Conservation (phyloP, 176 grass and related monocot species). For the Paspalum notatum region DNA sequence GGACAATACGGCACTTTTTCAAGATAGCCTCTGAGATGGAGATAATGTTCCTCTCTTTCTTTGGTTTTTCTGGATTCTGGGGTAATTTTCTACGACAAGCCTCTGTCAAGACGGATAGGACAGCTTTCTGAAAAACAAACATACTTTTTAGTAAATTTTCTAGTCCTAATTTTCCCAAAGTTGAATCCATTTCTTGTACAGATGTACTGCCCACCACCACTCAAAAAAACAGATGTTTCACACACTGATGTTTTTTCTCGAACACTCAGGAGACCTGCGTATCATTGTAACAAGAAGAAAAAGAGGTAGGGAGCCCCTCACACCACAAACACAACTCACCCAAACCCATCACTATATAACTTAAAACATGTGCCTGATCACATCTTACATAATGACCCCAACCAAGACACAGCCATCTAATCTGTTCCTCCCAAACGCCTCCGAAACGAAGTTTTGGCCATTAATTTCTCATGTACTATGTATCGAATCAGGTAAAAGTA, state of each 20-base stretch:
- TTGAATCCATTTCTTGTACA: neutral
- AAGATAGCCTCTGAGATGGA: slow-evolving; percentile 78
- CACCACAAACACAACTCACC: too few species aligned
- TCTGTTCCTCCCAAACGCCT: neutral
- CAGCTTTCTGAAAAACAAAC: slow-evolving; percentile 79
- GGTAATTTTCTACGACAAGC: slow-evolving; percentile 53
- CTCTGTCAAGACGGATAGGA: slow-evolving; percentile 79
- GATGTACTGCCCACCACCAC: too few species aligned
- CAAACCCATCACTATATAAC: too few species aligned
- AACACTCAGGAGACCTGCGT: too few species aligned
- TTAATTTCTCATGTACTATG: neutral
- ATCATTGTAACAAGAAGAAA: too few species aligned
- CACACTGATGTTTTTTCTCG: neutral
- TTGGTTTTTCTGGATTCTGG: slow-evolving; percentile 55
- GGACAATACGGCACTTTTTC: slow-evolving; percentile 78
- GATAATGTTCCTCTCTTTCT: slow-evolving; percentile 61
- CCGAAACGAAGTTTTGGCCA: neutral
- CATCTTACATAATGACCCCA: too few species aligned
- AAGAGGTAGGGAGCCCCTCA: too few species aligned
- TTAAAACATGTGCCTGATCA: too few species aligned
- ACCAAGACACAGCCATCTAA: too few species aligned
- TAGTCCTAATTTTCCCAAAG: slow-evolving; percentile 12
- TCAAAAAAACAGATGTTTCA: neutral
- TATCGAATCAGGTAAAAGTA: neutral
- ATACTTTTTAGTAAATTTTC: slow-evolving; percentile 21